Percentiles rank a stretch among this genome's conserved stretches.
Evolutionary conservation across 78 protist genomes (phyloP).

Genomic region (Bodo saltans): DNA sequence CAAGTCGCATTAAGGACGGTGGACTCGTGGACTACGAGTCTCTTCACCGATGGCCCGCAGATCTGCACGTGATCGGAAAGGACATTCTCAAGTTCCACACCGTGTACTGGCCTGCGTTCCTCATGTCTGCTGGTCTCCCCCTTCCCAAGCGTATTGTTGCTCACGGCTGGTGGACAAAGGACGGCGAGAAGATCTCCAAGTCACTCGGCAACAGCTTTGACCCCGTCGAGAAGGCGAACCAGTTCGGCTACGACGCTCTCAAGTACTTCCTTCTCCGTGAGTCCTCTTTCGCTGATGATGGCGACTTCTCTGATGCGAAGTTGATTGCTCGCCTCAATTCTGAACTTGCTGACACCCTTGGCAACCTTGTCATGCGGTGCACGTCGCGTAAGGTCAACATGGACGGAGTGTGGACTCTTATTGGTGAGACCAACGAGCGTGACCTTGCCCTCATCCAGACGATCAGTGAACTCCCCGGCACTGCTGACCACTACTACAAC

Average conservation of each 20-base stretch:
- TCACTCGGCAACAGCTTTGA: conserved; percentile 68
- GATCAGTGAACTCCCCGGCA: neutral
- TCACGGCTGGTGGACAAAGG: conserved; percentile 84
- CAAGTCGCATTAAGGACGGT: neutral
- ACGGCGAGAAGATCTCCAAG: conserved; percentile 74
- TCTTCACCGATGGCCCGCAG: conserved; percentile 54
- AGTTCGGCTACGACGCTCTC: conserved; percentile 65
- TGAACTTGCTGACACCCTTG: conserved; percentile 24
- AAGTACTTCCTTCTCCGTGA: conserved; percentile 44
- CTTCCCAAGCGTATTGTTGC: conserved; percentile 56
- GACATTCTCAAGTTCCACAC: conserved; percentile 91
- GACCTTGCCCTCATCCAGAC: neutral
- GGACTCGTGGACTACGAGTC: neutral
- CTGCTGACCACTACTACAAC: neutral
- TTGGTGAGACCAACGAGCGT: neutral
- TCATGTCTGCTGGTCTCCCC: conserved; percentile 55
- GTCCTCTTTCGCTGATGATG: conserved; percentile 50
- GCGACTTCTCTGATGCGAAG: conserved; percentile 27
- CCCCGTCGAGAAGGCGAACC: conserved; percentile 37
- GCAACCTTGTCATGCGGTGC: conserved; percentile 35
- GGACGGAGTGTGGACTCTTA: neutral
- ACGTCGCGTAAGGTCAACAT: neutral
- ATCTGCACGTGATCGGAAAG: conserved; percentile 85
- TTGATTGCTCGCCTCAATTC: conserved; percentile 2
- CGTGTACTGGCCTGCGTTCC: conserved; percentile 93